Conservation (phyloP, 257 asterid genomes). For the Rehmannia glutinosa region DNA sequence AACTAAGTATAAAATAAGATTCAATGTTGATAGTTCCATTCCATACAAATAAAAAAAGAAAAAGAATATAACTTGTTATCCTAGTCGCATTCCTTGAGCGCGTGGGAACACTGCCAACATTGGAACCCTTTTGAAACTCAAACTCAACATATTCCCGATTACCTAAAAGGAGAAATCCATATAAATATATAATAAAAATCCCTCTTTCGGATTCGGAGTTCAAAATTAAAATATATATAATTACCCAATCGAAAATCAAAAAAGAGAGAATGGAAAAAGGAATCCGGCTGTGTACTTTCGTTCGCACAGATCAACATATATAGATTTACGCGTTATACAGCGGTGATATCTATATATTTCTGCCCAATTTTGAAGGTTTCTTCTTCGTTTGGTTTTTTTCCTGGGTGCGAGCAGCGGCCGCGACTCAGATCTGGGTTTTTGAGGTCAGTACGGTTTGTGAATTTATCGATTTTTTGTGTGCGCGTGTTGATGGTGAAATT, state of each 20-base stretch:
- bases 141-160: not conserved
- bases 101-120: no score
- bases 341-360: slow-evolving; percentile 20
- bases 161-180: not conserved
- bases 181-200: slow-evolving; percentile 10
- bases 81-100: no score
- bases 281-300: slow-evolving; percentile 27
- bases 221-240: not conserved
- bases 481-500: not conserved
- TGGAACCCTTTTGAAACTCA: no score
- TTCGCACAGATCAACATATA: slow-evolving; percentile 14
- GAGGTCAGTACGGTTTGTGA: slow-evolving; percentile 18
- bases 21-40: no score
- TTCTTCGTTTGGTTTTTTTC: not conserved
- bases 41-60: no score
- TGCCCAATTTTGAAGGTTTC: slow-evolving; percentile 17
- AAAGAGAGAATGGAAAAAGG: not conserved
- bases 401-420: slow-evolving; percentile 22
- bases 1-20: no score
- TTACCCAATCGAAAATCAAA: not conserved
- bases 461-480: not conserved
- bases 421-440: slow-evolving; percentile 31
- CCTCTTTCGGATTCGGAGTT: slow-evolving; percentile 7
- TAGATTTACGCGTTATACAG: slow-evolving; percentile 6
- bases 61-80: no score